Base-by-base conservation (phyloP, 2,329 filamentous ascomycete species). In the Aspergillus costaricaensis region DNA sequence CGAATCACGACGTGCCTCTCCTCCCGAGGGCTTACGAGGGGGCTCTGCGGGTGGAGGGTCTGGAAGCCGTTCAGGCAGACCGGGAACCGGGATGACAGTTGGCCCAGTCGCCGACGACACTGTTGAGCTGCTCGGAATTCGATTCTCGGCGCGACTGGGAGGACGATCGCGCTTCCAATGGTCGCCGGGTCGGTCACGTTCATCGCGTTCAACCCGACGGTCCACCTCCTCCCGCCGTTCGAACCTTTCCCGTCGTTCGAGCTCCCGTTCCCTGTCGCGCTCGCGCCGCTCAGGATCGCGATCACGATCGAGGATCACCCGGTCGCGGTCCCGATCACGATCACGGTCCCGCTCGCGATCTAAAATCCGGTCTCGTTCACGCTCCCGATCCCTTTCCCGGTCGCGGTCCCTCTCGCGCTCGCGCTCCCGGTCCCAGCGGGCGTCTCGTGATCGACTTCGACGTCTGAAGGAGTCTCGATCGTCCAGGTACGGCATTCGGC, bases 361-460 rank as follows among this genome's bases (percentile, higher is more conserved):
- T 7, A 61, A 30, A 23, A 64, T 59, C 47, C 68, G 60, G 43
- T 75, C 65, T 60, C 72, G 44, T 61, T 75, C 74, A n/a, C 71
- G 68, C 53, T 74, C 72, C 25, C 71, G 69, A 38, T 74, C 71
- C 58, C 76, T 71, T 15, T 77, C 74, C 15, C 74, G 71, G 8
- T 80, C 77, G 7, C 75, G 70, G 48, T 74, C 72, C 12, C 65
- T 57, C 12, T 76, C 74, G n/a, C 72, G 65, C 41, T 73, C 74
- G 21, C 70, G 65, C 14, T 73, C 72, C 25, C 74, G 76, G 50
- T 79, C 77, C 63, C 77, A 75, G 72, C 78, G 76, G 7, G 70
- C 68, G 61, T 81, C 79, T 6, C 79, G 73, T 27, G 79, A 81
- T 27, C 78, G 73, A 68, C 79, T 81, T 21, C 79, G 72, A 48